Evolutionary conservation across 2,329 filamentous ascomycete species (phyloP).

Genomic region (Zymoseptoria ardabiliae): DNA sequence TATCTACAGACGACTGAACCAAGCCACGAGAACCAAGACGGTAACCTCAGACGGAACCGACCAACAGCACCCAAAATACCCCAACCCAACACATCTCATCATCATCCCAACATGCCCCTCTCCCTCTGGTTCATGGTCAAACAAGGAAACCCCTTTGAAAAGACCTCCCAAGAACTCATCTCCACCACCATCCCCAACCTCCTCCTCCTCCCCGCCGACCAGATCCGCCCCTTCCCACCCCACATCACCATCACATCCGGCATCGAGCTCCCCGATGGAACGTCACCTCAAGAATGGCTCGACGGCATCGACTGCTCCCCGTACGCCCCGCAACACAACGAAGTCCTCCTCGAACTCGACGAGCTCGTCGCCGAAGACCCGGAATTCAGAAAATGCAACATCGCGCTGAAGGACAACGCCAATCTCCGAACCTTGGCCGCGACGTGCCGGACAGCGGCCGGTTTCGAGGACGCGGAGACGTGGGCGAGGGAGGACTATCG

Average conservation of each 20-base stretch:
- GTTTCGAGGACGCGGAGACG: background rate
- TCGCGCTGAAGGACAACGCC: conserved; percentile 13
- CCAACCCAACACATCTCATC: background rate
- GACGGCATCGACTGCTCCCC: conserved; percentile 7
- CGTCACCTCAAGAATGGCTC: conserved; percentile 18
- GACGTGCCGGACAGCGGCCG: conserved; percentile 7
- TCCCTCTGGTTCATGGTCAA: conserved; percentile 20
- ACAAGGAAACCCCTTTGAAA: conserved; percentile 14
- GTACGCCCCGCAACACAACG: conserved; percentile 13
- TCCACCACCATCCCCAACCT: conserved; percentile 17
- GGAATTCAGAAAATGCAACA: conserved; percentile 18
- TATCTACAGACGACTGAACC: background rate
- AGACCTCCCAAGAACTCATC: conserved; percentile 21
- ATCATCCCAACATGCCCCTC: background rate
- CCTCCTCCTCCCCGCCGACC: conserved; percentile 12
- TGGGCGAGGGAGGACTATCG: conserved; percentile 15
- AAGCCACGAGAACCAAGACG: background rate
- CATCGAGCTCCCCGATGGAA: conserved; percentile 7
- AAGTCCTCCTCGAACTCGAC: conserved; percentile 20
- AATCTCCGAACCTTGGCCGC: conserved; percentile 13
- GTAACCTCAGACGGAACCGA: background rate
- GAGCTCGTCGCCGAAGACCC: conserved; percentile 17
- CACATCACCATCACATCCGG: conserved; percentile 19
- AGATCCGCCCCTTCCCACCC: conserved; percentile 12
- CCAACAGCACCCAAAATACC: background rate